These are phyloP conservation scores for Colletotrichum musicola DNA, from an alignment of 2,329 filamentous ascomycete genomes.

Conservation along the genomic window DNA sequence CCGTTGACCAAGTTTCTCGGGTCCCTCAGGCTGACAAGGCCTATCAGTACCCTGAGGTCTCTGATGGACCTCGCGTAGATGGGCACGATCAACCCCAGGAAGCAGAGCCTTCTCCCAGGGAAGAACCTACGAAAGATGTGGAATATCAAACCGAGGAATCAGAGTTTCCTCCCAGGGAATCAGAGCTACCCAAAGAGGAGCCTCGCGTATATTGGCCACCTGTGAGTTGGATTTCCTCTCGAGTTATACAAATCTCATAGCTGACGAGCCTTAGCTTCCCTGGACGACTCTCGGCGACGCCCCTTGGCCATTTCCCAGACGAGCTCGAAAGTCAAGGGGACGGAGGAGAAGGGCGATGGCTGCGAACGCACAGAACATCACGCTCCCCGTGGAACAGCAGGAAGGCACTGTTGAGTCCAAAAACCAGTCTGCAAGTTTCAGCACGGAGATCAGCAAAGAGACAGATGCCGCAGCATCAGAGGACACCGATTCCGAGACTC, in stretches of 20 bases:
- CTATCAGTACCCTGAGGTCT: not conserved
- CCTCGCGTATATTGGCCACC: constrained; percentile 50
- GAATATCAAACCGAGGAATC: too few species aligned
- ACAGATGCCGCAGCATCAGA: constrained; percentile 44
- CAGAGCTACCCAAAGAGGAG: too few species aligned
- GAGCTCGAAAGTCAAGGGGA: constrained; percentile 46
- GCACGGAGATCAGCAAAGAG: constrained; percentile 27
- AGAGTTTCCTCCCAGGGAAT: too few species aligned
- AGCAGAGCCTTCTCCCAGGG: too few species aligned
- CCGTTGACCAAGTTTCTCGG: too few species aligned
- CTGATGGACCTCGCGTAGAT: too few species aligned
- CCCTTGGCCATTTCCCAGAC: constrained; percentile 64
- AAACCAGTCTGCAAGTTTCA: constrained; percentile 40
- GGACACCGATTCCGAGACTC: constrained; percentile 24
- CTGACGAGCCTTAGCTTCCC: constrained; percentile 60
- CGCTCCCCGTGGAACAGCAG: constrained; percentile 56
- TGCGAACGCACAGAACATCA: constrained; percentile 54
- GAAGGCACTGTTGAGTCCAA: constrained; percentile 43
- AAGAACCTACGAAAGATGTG: too few species aligned
- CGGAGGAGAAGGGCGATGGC: constrained; percentile 56
- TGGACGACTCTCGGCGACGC: constrained; percentile 67
- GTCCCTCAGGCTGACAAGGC: too few species aligned
- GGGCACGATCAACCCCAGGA: too few species aligned
- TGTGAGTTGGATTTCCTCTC: constrained; percentile 55
- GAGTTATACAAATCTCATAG: not conserved